A percentile compares a stretch with the other conserved stretches of the same genome.
phyloP scores from a whole-genome alignment of 495 filamentous ascomycete genomes.

The Trichoderma erinaceum region DNA sequence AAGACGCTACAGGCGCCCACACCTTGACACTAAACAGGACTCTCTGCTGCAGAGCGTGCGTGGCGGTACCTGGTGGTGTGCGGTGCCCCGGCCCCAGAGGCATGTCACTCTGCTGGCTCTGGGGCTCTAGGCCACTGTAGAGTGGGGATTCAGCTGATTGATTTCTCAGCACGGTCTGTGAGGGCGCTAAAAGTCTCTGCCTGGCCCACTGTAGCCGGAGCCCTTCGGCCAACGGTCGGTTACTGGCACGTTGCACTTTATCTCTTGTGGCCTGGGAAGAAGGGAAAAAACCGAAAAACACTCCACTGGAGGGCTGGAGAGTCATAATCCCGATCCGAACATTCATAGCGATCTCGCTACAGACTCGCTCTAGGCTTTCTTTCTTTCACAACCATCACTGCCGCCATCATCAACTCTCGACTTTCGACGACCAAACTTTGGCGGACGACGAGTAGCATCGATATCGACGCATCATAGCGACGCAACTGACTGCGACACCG shows the following conservation, averaged over 20 bases:
- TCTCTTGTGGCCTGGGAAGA: not conserved
- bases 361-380: not conserved
- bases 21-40: not conserved
- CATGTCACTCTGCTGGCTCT: not conserved
- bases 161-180: slow-evolving; percentile 14
- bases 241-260: slow-evolving; percentile 9
- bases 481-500: not conserved
- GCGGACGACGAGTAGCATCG: not conserved
- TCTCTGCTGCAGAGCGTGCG: not conserved
- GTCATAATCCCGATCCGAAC: slow-evolving; percentile 9
- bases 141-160: slow-evolving; percentile 13
- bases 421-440: not conserved
- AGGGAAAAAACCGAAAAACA: not conserved
- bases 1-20: not conserved
- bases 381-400: not conserved
- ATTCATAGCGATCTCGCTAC: slow-evolving; percentile 8
- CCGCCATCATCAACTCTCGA: not conserved
- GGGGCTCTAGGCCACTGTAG: not conserved
- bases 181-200: not conserved
- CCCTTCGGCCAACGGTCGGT: slow-evolving; percentile 4
- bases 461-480: not conserved
- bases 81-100: not conserved
- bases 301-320: slow-evolving; percentile 10
- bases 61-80: not conserved
- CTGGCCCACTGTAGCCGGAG: slow-evolving; percentile 6